Base-by-base conservation (phyloP, 2,329 filamentous ascomycete species). In the Shiraia sp. region DNA sequence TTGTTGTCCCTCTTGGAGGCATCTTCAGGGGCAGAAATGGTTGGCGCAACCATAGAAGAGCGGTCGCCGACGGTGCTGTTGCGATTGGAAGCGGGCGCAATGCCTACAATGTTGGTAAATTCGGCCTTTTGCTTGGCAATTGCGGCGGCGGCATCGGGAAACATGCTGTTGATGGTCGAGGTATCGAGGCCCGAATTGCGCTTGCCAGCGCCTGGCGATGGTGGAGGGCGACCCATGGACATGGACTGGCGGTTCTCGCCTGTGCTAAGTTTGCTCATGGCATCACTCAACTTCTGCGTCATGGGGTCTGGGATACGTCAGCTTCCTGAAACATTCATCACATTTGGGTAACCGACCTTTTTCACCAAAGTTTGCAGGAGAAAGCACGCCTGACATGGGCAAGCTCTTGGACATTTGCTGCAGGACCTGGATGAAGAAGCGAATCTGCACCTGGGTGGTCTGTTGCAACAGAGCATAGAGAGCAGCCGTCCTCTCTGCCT, bases 381-480 rank as follows among this genome's bases (percentile, higher is more conserved):
- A 97, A 37, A 99, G 73, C 26, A 99, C 87, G 38, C 92, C 89
- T 25, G 92, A 95, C 88, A 97, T 95, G 19, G 93, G 93, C 70
- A 97, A 91, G 63, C 86, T 95, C 75, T 96, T 96, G 52, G 91
- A 91, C 93, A 97, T 99, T 71, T 99, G 93, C 76, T 97, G 91
- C 59, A 99, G 78, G 32, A 99, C 90, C 73, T 97, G 92, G 57
- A 97, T 97, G 74, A 99, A 99, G 79, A 99, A 99, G 40, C 93
- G 86, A 66, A 97, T 96, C 75, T 99, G 93, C 48, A 99, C 92
- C 73, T 97, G 93, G 4, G 93, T 99, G 5, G 93, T 97, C 78
- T 99, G 93, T 76, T 99, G 93, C 46, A 99, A 79, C 58, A 99
- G 78, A 48, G 93, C 92, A 70, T 99, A 99, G 44, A 97, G 75